Evolutionary conservation across 2,329 filamentous ascomycete species (phyloP), one percentile per base, ranked within the genome.

Genomic region (Hypoxylon sp.): DNA sequence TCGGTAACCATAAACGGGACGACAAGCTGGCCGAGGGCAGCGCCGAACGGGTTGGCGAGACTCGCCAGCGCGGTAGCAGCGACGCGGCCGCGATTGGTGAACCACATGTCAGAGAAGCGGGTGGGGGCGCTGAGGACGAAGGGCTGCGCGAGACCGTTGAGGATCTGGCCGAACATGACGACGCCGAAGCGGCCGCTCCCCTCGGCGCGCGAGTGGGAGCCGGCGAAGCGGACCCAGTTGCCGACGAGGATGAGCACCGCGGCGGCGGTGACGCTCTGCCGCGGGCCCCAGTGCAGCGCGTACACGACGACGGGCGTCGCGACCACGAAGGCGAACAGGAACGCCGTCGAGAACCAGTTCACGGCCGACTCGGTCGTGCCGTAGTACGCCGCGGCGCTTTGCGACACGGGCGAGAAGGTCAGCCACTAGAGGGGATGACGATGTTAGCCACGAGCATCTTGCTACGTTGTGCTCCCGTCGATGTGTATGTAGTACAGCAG

Each of bases 41-140:
- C 93, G 11, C 94, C 94, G 48, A 98, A 83, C 0, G 94, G 94
- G 73, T 97, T 98, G 3, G 94, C 91, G 55, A 98, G 77, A 58
- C 88, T 93, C 18, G 89, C 88, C 29, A 97, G 70, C 1, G 94
- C 95, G 0, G 94, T 98, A 15, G 94, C 94, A 50, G 89, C 88
- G 10, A 97, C 90, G 51, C 95, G 86, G 6, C 93, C 94, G 9
- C 81, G 79, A 67, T 90, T 88, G 1, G 91, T 93, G 76, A 98
- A 98, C 95, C 95, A 98, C 58, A 97, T 79, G 72, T 97, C 93
- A 51, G 91, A 95, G 75, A 96, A 99, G 60, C 91, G 82, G 0
- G 95, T 94, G 0, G 95, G 94, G 0, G 94, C 92, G 5, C 89
- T 87, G 8, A 98, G 84, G 10, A 96, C 91, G 73, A 98, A 98